Conservation (phyloP, 192 early-diverging fungal species). For the Lobosporangium transversale region DNA sequence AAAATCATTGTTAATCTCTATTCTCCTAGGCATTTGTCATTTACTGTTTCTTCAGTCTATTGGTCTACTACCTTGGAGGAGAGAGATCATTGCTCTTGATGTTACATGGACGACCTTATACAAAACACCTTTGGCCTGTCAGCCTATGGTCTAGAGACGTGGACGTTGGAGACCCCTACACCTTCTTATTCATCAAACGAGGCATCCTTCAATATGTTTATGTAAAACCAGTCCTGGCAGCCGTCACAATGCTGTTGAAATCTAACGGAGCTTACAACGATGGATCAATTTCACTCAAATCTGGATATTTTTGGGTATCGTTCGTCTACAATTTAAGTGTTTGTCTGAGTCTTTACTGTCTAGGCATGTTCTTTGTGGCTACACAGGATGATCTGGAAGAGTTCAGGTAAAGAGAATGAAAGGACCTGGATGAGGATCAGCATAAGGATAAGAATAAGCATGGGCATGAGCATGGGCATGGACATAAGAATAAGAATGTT, state of each 20-base stretch:
- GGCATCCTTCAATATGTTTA: constrained; percentile 95
- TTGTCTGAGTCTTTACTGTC: constrained; percentile 82
- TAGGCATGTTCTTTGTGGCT: constrained; percentile 87
- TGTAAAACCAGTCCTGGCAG: constrained; percentile 83
- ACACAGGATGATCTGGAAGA: constrained; percentile 76
- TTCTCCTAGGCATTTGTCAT: constrained; percentile 85
- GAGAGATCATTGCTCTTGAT: constrained; percentile 85
- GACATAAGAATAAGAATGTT: too few relatives aligned
- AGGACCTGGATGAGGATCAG: too few relatives aligned
- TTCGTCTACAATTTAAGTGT: constrained; percentile 89
- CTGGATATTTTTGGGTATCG: constrained; percentile 82
- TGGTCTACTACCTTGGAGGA: constrained; percentile 90
- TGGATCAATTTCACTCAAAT: constrained; percentile 72
- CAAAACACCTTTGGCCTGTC: constrained; percentile 85
- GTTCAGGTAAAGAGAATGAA: constrained; percentile 62
- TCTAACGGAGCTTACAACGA: constrained; percentile 78
- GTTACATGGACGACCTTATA: constrained; percentile 80
- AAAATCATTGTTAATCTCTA: too few relatives aligned
- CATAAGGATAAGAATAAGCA: too few relatives aligned
- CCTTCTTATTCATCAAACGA: constrained; percentile 84
- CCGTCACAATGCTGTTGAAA: constrained; percentile 83
- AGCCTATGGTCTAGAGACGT: constrained; percentile 76
- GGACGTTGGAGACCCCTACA: constrained; percentile 84
- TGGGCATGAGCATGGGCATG: too few relatives aligned
- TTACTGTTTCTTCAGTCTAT: constrained; percentile 91